phyloP scores from a whole-genome alignment of 208 protist genomes.

The Naegleria gruberi region DNA sequence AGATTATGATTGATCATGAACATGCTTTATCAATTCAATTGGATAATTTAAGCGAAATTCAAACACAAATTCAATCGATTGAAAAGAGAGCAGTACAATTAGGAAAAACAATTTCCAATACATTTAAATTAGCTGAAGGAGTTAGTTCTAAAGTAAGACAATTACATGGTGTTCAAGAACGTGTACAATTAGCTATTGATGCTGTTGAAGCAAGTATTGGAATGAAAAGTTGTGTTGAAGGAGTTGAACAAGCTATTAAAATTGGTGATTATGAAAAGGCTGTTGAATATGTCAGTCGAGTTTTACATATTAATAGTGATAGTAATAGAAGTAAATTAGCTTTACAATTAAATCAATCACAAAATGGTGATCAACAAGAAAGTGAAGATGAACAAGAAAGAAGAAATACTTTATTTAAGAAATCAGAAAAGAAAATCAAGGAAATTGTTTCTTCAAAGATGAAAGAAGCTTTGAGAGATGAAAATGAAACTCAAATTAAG shows the following conservation, averaged over 20 bases:
- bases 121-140: conserved; percentile 3
- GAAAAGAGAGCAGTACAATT: not conserved
- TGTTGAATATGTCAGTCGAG: not conserved
- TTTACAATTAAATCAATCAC: not conserved
- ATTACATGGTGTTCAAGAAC: not conserved
- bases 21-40: not conserved
- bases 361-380: not conserved
- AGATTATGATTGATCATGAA: not conserved
- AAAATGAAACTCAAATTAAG: not conserved
- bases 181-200: not conserved
- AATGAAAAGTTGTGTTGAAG: conserved; percentile 10
- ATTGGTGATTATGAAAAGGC: not conserved
- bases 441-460: not conserved
- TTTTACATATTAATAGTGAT: not conserved
- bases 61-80: not conserved
- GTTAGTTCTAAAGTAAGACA: not conserved
- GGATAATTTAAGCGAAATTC: not conserved
- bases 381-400: not conserved
- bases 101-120: not conserved
- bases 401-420: not conserved
- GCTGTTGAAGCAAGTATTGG: conserved; percentile 12
- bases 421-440: not conserved
- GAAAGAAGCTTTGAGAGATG: not conserved
- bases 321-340: not conserved
- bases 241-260: conserved; percentile 12